A percentile compares a stretch with the other conserved stretches of the same genome.
phyloP scores from a whole-genome alignment of 495 filamentous ascomycete genomes.

The Lophium mytilinum region DNA sequence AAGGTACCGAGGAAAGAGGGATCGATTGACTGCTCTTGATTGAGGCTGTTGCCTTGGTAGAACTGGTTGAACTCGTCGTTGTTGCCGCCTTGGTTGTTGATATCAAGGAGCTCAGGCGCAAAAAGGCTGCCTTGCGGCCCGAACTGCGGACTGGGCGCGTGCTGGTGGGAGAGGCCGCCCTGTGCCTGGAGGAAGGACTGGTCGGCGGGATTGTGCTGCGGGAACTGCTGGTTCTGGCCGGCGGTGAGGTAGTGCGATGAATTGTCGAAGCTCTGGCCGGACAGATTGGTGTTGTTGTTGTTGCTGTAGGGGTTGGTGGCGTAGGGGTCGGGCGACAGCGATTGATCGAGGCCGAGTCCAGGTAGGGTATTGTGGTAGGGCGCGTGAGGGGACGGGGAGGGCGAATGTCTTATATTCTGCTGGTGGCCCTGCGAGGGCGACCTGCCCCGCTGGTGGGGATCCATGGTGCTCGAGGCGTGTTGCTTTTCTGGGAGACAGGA shows the following conservation, averaged over 20 bases:
- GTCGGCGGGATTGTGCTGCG: slow-evolving; percentile 13
- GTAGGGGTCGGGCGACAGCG: slow-evolving; percentile 23
- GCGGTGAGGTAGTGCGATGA: slow-evolving; percentile 20
- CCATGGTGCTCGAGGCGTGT: slow-evolving; percentile 29
- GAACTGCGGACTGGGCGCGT: slow-evolving; percentile 22
- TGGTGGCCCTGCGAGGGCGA: slow-evolving; percentile 30
- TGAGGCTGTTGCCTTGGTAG: slow-evolving; percentile 21
- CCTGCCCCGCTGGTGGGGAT: slow-evolving; percentile 25
- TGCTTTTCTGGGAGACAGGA: slow-evolving; percentile 19
- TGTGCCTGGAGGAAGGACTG: slow-evolving; percentile 24
- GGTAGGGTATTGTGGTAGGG: slow-evolving; percentile 14
- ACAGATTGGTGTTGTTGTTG: slow-evolving; percentile 1
- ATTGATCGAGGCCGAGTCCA: slow-evolving; percentile 25
- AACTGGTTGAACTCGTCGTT: slow-evolving; percentile 23
- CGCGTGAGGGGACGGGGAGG: slow-evolving; percentile 32
- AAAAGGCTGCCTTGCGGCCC: slow-evolving; percentile 30
- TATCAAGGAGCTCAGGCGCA: slow-evolving; percentile 22
- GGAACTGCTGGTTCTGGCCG: slow-evolving; percentile 20
- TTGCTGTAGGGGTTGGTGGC: slow-evolving; percentile 16
- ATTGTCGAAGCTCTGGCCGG: slow-evolving; percentile 16
- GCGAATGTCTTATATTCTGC: slow-evolving; percentile 32
- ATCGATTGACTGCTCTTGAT: slow-evolving; percentile 29
- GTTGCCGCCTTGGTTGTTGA: slow-evolving; percentile 17
- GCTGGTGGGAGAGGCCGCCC: slow-evolving; percentile 3
- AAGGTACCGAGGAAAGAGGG: slow-evolving; percentile 26